Percentiles rank a stretch among this genome's conserved stretches.
These are phyloP conservation scores for Candida tropicalis DNA, from an alignment of 1,139 yeast species.

Conservation along the genomic window DNA sequence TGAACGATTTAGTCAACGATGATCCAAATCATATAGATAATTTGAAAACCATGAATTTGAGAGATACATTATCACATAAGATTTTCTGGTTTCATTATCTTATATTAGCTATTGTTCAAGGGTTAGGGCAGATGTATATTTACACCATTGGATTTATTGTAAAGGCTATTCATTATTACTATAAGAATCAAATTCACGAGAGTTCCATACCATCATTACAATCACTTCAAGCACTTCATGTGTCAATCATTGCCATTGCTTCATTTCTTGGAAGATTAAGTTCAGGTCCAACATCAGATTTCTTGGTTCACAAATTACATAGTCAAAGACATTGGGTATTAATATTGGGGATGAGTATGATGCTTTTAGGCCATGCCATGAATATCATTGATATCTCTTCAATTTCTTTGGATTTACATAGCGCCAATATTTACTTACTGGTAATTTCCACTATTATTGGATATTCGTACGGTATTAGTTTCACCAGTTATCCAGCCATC, in stretches of 20 bases:
- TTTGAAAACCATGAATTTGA: conserved; percentile 21
- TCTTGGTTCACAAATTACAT: conserved; percentile 51
- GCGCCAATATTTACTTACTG: conserved; percentile 39
- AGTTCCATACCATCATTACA: conserved; percentile 26
- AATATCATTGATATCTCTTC: conserved; percentile 33
- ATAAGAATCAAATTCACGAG: conserved; percentile 23
- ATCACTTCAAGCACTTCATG: conserved; percentile 67
- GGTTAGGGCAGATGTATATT: conserved; percentile 79
- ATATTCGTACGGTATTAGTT: conserved; percentile 75
- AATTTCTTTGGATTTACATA: conserved; percentile 25
- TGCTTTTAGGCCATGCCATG: conserved; percentile 43
- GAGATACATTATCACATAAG: conserved; percentile 26
- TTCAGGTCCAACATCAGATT: conserved; percentile 71
- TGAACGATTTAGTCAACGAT: conserved; percentile 10
- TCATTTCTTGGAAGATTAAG: conserved; percentile 70
- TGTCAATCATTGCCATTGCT: conserved; percentile 66
- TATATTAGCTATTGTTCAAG: conserved; percentile 64
- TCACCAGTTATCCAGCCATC: conserved; percentile 81
- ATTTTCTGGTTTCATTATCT: conserved; percentile 52
- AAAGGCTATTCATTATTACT: conserved; percentile 46
- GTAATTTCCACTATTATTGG: conserved; percentile 67
- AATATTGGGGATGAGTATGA: conserved; percentile 47
- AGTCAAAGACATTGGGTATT: conserved; percentile 72
- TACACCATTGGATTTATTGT: conserved; percentile 74
- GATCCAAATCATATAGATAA: conserved; percentile 7